These are phyloP conservation scores for Colletotrichum melonis DNA, from an alignment of 2,329 filamentous ascomycete species.

Conservation along the genomic window DNA sequence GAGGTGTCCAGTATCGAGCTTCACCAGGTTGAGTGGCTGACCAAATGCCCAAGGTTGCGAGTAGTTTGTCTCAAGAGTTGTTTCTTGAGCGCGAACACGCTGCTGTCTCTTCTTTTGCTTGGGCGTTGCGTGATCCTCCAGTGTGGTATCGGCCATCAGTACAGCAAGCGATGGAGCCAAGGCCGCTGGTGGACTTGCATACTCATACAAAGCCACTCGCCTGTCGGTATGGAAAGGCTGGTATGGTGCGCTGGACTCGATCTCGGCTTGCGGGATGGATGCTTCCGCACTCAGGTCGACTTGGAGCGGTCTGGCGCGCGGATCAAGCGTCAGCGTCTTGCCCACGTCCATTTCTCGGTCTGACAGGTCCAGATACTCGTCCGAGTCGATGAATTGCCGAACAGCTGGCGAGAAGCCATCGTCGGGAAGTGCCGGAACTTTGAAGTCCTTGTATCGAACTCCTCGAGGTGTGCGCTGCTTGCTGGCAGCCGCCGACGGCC, in stretches of 20 bases:
- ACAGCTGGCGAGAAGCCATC: conserved; percentile 67
- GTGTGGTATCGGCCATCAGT: conserved; percentile 52
- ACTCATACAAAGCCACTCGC: conserved; percentile 82
- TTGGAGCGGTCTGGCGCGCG: conserved; percentile 50
- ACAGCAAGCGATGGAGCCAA: conserved; percentile 50
- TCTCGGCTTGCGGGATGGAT: conserved; percentile 82
- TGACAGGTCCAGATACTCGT: conserved; percentile 65
- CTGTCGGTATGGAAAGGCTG: conserved; percentile 95
- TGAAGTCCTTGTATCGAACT: conserved; percentile 74
- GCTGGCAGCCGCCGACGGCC: conserved; percentile 63
- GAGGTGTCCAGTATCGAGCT: conserved; percentile 64
- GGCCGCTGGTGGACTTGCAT: conserved; percentile 49
- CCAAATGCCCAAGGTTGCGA: conserved; percentile 68
- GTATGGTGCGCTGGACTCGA: conserved; percentile 95
- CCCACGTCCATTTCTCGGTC: conserved; percentile 65
- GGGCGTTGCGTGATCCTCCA: conserved; percentile 51
- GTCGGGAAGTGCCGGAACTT: conserved; percentile 72
- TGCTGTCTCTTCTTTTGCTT: conserved; percentile 52
- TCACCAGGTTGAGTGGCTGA: conserved; percentile 60
- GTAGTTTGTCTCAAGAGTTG: conserved; percentile 30
- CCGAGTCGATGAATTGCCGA: conserved; percentile 66
- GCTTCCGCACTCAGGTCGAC: conserved; percentile 64
- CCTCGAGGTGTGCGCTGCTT: conserved; percentile 65
- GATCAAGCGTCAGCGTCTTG: conserved; percentile 64
- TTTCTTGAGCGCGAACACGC: conserved; percentile 37